Base-by-base conservation (phyloP, 768 basidiomycete species). In the Tricholoma saponaceum region DNA sequence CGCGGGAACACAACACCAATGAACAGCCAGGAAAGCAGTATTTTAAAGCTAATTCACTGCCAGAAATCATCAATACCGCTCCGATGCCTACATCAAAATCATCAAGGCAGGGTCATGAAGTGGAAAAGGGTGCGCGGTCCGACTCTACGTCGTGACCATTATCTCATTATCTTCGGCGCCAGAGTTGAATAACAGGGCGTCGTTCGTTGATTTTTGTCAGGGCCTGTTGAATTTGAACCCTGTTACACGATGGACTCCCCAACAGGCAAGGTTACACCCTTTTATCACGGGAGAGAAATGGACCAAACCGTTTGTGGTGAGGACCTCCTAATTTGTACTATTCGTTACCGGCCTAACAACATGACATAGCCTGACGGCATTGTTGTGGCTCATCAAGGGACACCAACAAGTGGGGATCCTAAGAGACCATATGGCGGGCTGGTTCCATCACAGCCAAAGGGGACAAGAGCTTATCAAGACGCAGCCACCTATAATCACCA, bases 1-100 rank as follows among this genome's bases (percentile, higher is more conserved):
- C 93, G 5, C 81, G 90, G 50, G 97, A 99, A 71, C 95, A 95
- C 73, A 91, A 91, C 60, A 89, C 92, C 14, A 89, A 95, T 61
- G 97, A 99, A 69, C 97, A 98, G 69, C 95, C 95, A 0, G 95
- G 95, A 64, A 99, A 99, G 73, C 96, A 98, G 72, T 99, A 98
- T 71, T 98, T 99, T 82, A 92, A 94, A 70, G 93, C 95, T 16
- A 92, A 84, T 25, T 88, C 92, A 18, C 74, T 99, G 39, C 94
- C 92, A 1, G 97, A 99, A 60, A 96, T 99, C 64, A 90, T 99
- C 72, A 94, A 94, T 69, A 89, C 89, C 43, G 95, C 97, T 44
- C 93, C 95, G n/a, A 88, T 96, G 81, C 88, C 92, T 9, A 81
- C 83, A 16, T 87, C 85, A 67, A 96, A 95, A 69, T 84, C 83